phyloP scores from a whole-genome alignment of 768 basidiomycete genomes.

The Ramaria rubella region DNA sequence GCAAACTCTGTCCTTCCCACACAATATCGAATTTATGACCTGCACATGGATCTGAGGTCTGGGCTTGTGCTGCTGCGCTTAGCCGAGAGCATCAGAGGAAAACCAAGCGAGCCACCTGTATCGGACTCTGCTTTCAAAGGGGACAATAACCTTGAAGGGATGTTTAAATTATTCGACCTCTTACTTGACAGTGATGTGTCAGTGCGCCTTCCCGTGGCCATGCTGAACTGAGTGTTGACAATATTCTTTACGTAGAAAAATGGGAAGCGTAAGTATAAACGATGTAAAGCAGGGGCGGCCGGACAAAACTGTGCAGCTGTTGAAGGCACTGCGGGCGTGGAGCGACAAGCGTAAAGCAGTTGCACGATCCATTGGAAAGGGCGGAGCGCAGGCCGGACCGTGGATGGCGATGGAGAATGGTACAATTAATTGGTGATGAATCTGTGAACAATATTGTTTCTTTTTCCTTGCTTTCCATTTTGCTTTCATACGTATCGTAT shows the following conservation, averaged over 20 bases:
- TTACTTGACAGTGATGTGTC: conserved; percentile 82
- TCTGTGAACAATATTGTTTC: too few species aligned
- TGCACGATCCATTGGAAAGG: conserved; percentile 44
- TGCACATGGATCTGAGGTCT: conserved; percentile 32
- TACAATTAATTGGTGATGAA: background rate
- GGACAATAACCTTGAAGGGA: conserved; percentile 79
- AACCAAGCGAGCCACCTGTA: conserved; percentile 60
- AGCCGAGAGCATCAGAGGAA: conserved; percentile 72
- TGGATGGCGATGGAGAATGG: conserved; percentile 10
- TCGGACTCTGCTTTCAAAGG: conserved; percentile 75
- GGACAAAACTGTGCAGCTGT: conserved; percentile 73
- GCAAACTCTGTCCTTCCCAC: conserved; percentile 78
- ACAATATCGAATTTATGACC: conserved; percentile 43
- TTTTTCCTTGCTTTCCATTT: too few species aligned
- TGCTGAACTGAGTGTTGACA: background rate
- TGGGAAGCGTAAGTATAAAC: conserved; percentile 90
- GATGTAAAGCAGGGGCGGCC: conserved; percentile 80
- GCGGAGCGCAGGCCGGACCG: conserved; percentile 18
- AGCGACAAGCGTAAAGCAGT: conserved; percentile 66
- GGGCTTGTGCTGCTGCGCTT: conserved; percentile 81
- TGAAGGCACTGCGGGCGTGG: conserved; percentile 73
- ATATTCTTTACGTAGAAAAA: conserved; percentile 35
- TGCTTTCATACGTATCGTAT: too few species aligned
- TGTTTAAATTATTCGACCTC: conserved; percentile 89
- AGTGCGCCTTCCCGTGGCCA: conserved; percentile 1